Evolutionary conservation across 805 yeast species (phyloP).

Genomic region (Pichia scutulata): DNA sequence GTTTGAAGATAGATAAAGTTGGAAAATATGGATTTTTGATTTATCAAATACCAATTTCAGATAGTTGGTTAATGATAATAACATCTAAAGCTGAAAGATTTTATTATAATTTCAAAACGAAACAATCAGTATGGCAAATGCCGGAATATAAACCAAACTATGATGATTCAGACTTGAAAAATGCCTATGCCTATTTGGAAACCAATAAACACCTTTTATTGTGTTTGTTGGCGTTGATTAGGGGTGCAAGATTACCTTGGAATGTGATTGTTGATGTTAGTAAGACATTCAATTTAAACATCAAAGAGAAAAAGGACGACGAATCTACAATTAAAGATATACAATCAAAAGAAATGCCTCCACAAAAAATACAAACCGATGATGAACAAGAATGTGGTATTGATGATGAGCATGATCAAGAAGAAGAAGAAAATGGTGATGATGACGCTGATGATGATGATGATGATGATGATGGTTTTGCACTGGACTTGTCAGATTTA

Average conservation of each 20-base stretch:
- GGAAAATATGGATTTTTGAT: background rate
- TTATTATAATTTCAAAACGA: conserved; percentile 11
- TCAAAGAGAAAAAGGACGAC: background rate
- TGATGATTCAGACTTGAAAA: background rate
- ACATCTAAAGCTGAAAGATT: conserved; percentile 20
- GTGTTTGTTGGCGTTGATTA: conserved; percentile 12
- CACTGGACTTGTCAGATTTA: conserved; percentile 14
- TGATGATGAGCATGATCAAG: background rate
- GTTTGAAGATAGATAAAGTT: background rate
- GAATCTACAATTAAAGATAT: background rate
- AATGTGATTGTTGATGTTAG: background rate
- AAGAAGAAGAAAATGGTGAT: background rate
- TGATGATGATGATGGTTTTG: conserved; percentile 6
- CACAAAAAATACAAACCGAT: background rate
- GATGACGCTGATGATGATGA: background rate
- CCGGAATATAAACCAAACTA: conserved; percentile 7
- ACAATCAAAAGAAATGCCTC: background rate
- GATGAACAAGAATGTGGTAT: background rate
- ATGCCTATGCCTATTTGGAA: conserved; percentile 7
- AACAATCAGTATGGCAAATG: conserved; percentile 21
- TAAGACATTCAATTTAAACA: background rate
- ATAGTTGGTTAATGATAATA: conserved; percentile 18
- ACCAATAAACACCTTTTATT: conserved; percentile 10
- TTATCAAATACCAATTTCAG: conserved; percentile 13
- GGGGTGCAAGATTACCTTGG: conserved; percentile 10